Conservation (phyloP, 2,329 filamentous ascomycete species). For the Alternaria burnsii region DNA sequence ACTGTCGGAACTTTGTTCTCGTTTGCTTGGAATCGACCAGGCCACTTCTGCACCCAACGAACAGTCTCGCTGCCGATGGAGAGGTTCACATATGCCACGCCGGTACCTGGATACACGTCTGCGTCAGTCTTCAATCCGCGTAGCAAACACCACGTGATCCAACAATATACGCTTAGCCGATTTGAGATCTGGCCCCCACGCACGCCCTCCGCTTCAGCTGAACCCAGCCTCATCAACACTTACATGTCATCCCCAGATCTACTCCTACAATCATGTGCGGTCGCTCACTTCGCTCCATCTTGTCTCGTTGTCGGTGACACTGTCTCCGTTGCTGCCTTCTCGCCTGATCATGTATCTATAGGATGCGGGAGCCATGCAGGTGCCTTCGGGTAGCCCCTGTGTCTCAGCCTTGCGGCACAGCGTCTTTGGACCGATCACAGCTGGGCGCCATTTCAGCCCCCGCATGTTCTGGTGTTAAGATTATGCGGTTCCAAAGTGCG, state of each 20-base stretch:
- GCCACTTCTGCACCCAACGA: constrained; percentile 60
- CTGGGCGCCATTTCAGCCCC: constrained; percentile 18
- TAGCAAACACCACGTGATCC: constrained; percentile 12
- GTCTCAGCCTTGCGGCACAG: constrained; percentile 40
- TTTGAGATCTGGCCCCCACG: neutral
- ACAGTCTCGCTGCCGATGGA: constrained; percentile 46
- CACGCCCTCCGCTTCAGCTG: neutral
- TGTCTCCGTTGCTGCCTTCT: constrained; percentile 5
- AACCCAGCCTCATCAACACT: constrained; percentile 22
- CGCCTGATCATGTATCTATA: constrained; percentile 10
- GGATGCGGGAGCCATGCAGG: constrained; percentile 10
- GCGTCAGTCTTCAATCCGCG: constrained; percentile 2
- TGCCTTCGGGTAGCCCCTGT: constrained; percentile 7
- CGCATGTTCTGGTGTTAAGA: no score
- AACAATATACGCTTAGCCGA: constrained; percentile 2
- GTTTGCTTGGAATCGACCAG: constrained; percentile 60
- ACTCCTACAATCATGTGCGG: constrained; percentile 47
- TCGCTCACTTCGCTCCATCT: constrained; percentile 30
- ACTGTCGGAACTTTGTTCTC: constrained; percentile 66
- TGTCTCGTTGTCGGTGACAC: constrained; percentile 1
- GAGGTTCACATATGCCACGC: constrained; percentile 50
- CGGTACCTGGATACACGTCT: constrained; percentile 36
- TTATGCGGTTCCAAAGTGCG: no score
- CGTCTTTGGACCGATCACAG: constrained; percentile 5
- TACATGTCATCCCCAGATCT: constrained; percentile 52